Percentiles rank a stretch among this genome's conserved stretches.
Evolutionary conservation across 2,329 filamentous ascomycete species (phyloP).

Genomic region (Stagonosporopsis tanaceti): DNA sequence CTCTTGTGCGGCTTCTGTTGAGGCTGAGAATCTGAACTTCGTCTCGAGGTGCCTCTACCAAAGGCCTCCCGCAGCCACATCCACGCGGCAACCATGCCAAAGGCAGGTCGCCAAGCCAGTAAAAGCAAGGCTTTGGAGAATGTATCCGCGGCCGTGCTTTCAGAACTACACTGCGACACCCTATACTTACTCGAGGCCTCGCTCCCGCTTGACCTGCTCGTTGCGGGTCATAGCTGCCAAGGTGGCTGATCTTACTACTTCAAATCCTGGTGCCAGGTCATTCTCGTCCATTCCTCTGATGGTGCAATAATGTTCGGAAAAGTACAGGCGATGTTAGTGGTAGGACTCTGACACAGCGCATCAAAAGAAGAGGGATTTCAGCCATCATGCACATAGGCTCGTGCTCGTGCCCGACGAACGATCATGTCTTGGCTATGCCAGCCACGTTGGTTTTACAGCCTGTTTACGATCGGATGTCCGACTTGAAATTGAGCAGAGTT

Average conservation of each 20-base stretch:
- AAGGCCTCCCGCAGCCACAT: constrained; percentile 4
- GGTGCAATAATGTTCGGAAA: not conserved
- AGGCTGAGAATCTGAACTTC: constrained; percentile 5
- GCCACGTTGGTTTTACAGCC: not conserved
- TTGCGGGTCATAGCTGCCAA: not conserved
- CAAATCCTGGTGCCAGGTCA: not conserved
- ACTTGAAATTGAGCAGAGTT: not conserved
- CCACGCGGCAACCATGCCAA: constrained; percentile 6
- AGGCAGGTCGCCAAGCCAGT: constrained; percentile 6
- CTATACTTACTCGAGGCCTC: not conserved
- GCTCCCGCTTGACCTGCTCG: not conserved
- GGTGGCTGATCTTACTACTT: not conserved
- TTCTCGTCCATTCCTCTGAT: constrained; percentile 6
- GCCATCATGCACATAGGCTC: not conserved
- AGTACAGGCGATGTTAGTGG: not conserved
- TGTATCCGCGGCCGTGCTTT: constrained; percentile 19
- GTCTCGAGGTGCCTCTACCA: constrained; percentile 10
- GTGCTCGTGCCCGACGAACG: not conserved
- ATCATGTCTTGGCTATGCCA: not conserved
- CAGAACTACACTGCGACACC: not conserved
- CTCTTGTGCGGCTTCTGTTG: not conserved
- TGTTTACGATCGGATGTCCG: constrained; percentile 1
- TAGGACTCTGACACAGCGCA: not conserved
- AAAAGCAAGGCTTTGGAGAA: constrained; percentile 6
- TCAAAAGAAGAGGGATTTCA: not conserved